phyloP scores from a whole-genome alignment of 176 grass and related monocot genomes.

The Raddia distichophylla region DNA sequence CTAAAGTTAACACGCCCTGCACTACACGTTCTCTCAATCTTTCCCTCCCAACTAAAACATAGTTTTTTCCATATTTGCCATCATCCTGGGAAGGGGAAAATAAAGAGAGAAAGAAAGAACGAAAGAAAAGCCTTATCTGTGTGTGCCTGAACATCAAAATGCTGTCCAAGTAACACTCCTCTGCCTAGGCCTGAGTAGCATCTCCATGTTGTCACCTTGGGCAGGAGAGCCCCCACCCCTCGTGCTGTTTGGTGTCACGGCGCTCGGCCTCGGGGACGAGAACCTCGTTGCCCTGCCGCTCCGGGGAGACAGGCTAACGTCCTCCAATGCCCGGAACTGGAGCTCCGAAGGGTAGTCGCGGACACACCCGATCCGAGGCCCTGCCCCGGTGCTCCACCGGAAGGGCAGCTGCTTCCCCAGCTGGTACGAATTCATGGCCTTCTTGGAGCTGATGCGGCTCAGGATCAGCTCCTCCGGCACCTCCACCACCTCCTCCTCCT shows the following conservation, averaged over 20 bases:
- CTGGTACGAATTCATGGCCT: slow-evolving; percentile 64
- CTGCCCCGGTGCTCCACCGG: slow-evolving; percentile 67
- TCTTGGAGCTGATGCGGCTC: slow-evolving; percentile 69
- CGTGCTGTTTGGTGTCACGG: slow-evolving; percentile 27
- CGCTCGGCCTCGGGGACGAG: slow-evolving; percentile 25
- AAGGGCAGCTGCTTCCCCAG: slow-evolving; percentile 61
- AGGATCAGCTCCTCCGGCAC: slow-evolving; percentile 59
- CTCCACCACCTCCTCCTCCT: slow-evolving; percentile 2
- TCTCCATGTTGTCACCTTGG: not conserved
- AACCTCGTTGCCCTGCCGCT: slow-evolving; percentile 12
- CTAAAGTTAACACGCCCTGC: no score
- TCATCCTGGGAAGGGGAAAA: not conserved
- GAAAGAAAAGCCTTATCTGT: not conserved
- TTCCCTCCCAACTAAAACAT: not conserved
- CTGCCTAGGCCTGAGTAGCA: slow-evolving; percentile 37
- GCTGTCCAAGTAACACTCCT: slow-evolving; percentile 49
- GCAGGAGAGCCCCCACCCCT: not conserved
- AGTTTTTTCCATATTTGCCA: not conserved
- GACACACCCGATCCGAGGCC: slow-evolving; percentile 74
- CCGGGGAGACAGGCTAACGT: slow-evolving; percentile 53
- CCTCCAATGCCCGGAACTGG: slow-evolving; percentile 60
- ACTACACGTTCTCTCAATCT: not conserved
- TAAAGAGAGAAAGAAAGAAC: not conserved
- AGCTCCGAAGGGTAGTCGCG: slow-evolving; percentile 72
- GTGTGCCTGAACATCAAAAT: not conserved